Base-by-base conservation (phyloP, 2,329 filamentous ascomycete species). In the Ceratocystis lukuohia region DNA sequence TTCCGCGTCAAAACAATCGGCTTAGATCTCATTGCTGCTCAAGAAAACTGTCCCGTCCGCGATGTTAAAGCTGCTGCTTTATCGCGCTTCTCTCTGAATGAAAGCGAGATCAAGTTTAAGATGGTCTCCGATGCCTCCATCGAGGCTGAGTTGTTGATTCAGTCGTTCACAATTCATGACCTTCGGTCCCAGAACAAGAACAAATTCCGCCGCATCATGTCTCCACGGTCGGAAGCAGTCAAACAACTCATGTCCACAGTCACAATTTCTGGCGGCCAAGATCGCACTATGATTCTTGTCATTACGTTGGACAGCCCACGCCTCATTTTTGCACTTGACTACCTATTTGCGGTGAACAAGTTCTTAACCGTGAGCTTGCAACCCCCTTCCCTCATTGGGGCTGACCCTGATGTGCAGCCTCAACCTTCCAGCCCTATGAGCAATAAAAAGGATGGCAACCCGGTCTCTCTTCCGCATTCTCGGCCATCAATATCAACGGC, bases 221-320 rank as follows among this genome's bases (percentile, higher is more conserved):
- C 92, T 1, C 87, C 96, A 66, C 91, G 92, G 72, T 97, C 96
- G 75, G 93, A 91, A 71, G 88, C 92, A 66, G 91, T 94, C 59
- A 92, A 97, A 74, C 95, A 99, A 71, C 92, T 99, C 72, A 99
- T 99, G 94, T 94, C 94, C 20, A 96, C 89, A 73, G 79, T 99
- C 3, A 95, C 92, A 0, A 95, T 99, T 76, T 91, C 92, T 0
- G 89, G 91, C 2, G 59, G 59, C 17, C 79, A 85, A 44, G 88
- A 96, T 50, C 85, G 86, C 68, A 89, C 86, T 73, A 76, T 97
- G 66, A 95, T 97, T 72, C 91, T 90, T 1, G 88, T 99, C 75
- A 84, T 96, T 67, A 96, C 92, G 0, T 86, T 99, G 69, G 94
- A 99, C 72, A 99, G 94, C 71, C 94, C 94, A 1, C 84, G 91